A percentile compares a stretch with the other conserved stretches of the same genome.
phyloP scores from a whole-genome alignment of 1,284 basidiomycete species.

The Austroboletus rostrupii region DNA sequence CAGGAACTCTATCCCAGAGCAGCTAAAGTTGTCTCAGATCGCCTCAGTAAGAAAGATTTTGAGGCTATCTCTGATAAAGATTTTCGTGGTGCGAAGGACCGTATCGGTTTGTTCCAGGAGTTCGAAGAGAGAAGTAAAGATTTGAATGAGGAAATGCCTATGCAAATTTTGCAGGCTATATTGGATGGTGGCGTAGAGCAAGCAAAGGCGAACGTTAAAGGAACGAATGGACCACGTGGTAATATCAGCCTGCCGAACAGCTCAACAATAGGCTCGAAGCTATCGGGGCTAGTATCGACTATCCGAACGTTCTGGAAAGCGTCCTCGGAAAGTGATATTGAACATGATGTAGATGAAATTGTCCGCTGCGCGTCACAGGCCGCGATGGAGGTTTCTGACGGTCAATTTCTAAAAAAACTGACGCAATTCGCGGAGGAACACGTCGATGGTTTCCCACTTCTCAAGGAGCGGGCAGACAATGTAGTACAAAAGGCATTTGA shows the following conservation, averaged over 20 bases:
- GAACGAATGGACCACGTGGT: not conserved
- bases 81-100: constrained; percentile 22
- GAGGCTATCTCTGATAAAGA: not conserved
- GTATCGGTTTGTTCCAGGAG: constrained; percentile 17
- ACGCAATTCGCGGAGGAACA: not conserved
- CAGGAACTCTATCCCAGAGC: constrained; percentile 19
- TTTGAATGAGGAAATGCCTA: constrained; percentile 6
- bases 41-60: not conserved
- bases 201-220: constrained; percentile 1
- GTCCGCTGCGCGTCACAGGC: not conserved
- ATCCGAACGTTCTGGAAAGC: not conserved
- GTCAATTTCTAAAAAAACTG: not conserved
- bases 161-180: constrained; percentile 12
- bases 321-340: not conserved
- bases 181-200: constrained; percentile 7
- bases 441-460: not conserved
- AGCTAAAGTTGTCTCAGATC: constrained; percentile 6
- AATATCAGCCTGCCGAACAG: not conserved
- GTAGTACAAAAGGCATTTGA: not conserved
- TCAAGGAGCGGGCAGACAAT: not conserved
- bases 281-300: not conserved
- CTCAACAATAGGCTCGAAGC: too few species aligned
- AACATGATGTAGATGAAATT: constrained; percentile 2
- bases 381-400: not conserved
- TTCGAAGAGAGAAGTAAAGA: constrained; percentile 2